Percentiles rank a stretch among this genome's conserved stretches.
These are phyloP conservation scores for Letharia columbiana DNA, from an alignment of 495 filamentous ascomycete genomes.

Conservation along the genomic window DNA sequence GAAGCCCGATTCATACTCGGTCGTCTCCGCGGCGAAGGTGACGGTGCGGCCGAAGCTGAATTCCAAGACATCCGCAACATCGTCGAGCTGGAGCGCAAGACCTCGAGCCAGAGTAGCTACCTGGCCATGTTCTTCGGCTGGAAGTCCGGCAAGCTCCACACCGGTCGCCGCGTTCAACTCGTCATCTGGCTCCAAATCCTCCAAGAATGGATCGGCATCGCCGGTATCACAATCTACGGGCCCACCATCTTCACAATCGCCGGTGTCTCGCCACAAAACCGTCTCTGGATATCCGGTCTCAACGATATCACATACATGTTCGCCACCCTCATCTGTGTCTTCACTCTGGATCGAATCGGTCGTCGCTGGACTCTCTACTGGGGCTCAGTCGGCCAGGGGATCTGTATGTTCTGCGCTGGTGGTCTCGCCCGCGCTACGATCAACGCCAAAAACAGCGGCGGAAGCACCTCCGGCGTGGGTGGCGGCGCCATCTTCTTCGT, in stretches of 20 bases:
- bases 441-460: slow-evolving; percentile 27
- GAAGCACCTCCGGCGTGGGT: slow-evolving; percentile 23
- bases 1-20: slow-evolving; percentile 46
- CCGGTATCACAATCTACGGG: slow-evolving; percentile 26
- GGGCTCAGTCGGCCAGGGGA: slow-evolving; percentile 53
- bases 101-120: slow-evolving; percentile 22
- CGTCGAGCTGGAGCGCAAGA: slow-evolving; percentile 26
- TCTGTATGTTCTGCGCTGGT: slow-evolving; percentile 48
- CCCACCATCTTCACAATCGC: slow-evolving; percentile 12
- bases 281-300: slow-evolving; percentile 41
- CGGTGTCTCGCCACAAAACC: background rate
- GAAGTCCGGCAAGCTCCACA: slow-evolving; percentile 27
- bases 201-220: slow-evolving; percentile 30
- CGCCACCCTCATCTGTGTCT: slow-evolving; percentile 44
- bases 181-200: slow-evolving; percentile 31
- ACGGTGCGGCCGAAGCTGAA: slow-evolving; percentile 24
- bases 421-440: slow-evolving; percentile 34
- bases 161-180: slow-evolving; percentile 30
- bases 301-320: slow-evolving; percentile 48
- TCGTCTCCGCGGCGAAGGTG: slow-evolving; percentile 38
- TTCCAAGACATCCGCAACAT: slow-evolving; percentile 30
- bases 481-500: slow-evolving; percentile 59
- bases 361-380: slow-evolving; percentile 43
- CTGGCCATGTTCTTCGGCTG: slow-evolving; percentile 27
- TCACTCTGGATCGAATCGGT: slow-evolving; percentile 27